phyloP scores from a whole-genome alignment of 208 protist species.

The Trypanosoma conorhini region DNA sequence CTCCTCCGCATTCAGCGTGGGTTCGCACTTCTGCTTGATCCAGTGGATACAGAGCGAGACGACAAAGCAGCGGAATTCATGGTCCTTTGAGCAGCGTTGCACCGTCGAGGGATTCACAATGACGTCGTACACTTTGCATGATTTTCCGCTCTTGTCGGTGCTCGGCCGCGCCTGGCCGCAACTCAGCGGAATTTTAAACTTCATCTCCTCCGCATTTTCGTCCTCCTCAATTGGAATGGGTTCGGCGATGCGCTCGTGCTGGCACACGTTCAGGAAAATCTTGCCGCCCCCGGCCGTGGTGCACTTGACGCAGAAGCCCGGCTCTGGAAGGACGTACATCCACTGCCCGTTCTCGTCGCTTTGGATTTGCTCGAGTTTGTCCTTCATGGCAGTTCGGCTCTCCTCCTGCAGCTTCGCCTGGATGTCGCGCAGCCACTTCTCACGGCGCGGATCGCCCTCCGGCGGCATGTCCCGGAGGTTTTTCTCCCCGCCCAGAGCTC shows the following conservation, averaged over 20 bases:
- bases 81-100: slow-evolving; percentile 60
- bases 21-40: slow-evolving; percentile 91
- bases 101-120: slow-evolving; percentile 87
- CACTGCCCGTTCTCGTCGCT: slow-evolving; percentile 89
- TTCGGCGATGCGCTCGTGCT: slow-evolving; percentile 83
- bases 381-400: slow-evolving; percentile 49
- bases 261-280: slow-evolving; percentile 91
- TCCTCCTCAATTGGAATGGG: slow-evolving; percentile 75
- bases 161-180: slow-evolving; percentile 81
- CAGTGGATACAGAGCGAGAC: slow-evolving; percentile 88
- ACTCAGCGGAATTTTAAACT: slow-evolving; percentile 88
- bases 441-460: slow-evolving; percentile 66
- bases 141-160: slow-evolving; percentile 80
- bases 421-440: slow-evolving; percentile 73
- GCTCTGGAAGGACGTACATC: slow-evolving; percentile 82
- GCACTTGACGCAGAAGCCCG: slow-evolving; percentile 90
- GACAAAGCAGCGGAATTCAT: slow-evolving; percentile 87
- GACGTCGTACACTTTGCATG: slow-evolving; percentile 92
- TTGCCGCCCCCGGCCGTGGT: slow-evolving; percentile 58
- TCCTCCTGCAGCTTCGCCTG: slow-evolving; percentile 71
- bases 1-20: slow-evolving; percentile 86
- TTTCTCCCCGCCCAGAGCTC: slow-evolving; percentile 45
- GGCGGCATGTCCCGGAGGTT: slow-evolving; percentile 67
- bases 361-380: slow-evolving; percentile 80
- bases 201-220: slow-evolving; percentile 49